These are phyloP conservation scores for Pholiota microspora DNA, from an alignment of 768 basidiomycete genomes.

Conservation along the genomic window DNA sequence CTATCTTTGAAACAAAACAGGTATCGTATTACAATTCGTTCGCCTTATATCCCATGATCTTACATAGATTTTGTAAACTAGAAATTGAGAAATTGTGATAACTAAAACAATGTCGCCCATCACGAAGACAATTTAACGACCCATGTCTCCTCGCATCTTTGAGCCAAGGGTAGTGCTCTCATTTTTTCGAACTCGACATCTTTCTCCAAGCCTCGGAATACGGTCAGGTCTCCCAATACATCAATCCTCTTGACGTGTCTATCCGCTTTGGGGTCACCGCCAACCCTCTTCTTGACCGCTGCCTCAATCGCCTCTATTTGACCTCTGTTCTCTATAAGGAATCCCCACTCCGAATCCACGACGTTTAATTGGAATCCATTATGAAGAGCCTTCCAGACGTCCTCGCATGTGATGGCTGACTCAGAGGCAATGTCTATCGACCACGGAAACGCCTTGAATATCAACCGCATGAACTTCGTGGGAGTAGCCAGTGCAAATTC, in stretches of 20 bases:
- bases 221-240: slow-evolving; percentile 54
- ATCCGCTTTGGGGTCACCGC: slow-evolving; percentile 32
- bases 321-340: slow-evolving; percentile 43
- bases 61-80: too few species aligned
- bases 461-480: slow-evolving; percentile 45
- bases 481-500: slow-evolving; percentile 35
- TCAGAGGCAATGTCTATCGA: slow-evolving; percentile 49
- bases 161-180: slow-evolving; percentile 45
- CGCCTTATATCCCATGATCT: too few species aligned
- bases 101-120: too few species aligned
- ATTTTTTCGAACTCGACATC: slow-evolving; percentile 55
- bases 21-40: too few species aligned
- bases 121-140: slow-evolving; percentile 37
- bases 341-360: slow-evolving; percentile 67
- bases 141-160: slow-evolving; percentile 53
- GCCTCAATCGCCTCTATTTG: slow-evolving; percentile 43
- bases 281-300: slow-evolving; percentile 48
- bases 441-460: slow-evolving; percentile 68
- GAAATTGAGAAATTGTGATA: too few species aligned
- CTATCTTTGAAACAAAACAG: too few species aligned
- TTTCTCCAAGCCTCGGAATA: slow-evolving; percentile 62
- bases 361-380: slow-evolving; percentile 50
- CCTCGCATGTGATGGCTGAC: slow-evolving; percentile 44
- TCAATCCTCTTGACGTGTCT: slow-evolving; percentile 54
- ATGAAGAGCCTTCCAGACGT: slow-evolving; percentile 55